phyloP scores from a whole-genome alignment of 2,329 filamentous ascomycete genomes.

The Penicillium sclerotiorum region DNA sequence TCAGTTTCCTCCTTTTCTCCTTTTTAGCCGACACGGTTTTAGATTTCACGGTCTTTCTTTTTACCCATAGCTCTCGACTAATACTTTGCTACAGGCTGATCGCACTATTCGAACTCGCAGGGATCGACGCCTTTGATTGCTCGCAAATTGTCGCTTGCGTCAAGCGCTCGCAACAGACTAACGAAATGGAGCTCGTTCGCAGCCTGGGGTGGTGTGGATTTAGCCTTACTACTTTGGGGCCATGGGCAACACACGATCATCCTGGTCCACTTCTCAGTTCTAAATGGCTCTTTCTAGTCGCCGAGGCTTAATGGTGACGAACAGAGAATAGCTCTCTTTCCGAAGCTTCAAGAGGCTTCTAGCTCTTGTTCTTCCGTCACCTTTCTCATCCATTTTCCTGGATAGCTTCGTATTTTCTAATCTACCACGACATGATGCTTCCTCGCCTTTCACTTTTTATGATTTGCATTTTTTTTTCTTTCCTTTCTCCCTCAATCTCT shows the following conservation, averaged over 20 bases:
- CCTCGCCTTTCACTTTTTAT: background rate
- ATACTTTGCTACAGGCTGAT: conserved; percentile 64
- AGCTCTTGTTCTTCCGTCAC: background rate
- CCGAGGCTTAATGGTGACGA: conserved; percentile 62
- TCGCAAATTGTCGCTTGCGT: conserved; percentile 78
- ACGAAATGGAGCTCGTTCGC: conserved; percentile 68
- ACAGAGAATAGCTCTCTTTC: background rate
- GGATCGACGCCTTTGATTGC: conserved; percentile 71
- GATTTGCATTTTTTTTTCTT: background rate
- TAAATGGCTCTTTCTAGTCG: conserved; percentile 82
- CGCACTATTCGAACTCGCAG: conserved; percentile 85
- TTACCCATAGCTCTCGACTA: too few relatives aligned
- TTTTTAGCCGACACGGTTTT: background rate
- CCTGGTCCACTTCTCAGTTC: conserved; percentile 68
- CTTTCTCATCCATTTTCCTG: background rate
- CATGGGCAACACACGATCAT: conserved; percentile 62
- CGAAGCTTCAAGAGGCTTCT: background rate
- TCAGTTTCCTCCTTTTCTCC: conserved; percentile 53
- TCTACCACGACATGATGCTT: background rate
- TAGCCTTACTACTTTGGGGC: conserved; percentile 75
- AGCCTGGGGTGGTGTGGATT: conserved; percentile 95
- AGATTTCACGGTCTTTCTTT: background rate
- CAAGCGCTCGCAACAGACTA: conserved; percentile 67
- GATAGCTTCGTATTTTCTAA: background rate
- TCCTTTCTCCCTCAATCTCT: background rate